Conservation (phyloP, 441 rosid species). For the Arabidopsis lyrata region DNA sequence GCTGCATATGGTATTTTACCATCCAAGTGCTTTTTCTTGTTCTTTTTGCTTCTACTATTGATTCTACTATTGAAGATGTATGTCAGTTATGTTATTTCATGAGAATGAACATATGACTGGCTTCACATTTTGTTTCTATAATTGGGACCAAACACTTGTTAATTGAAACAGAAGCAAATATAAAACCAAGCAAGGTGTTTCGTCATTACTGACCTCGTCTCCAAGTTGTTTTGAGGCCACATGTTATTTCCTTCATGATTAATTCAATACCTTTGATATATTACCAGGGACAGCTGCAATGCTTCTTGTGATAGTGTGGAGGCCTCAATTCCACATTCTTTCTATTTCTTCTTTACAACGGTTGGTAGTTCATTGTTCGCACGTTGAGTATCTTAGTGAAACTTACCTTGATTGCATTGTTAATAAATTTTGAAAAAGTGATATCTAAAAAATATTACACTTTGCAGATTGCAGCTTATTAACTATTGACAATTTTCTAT, state of each 20-base stretch:
- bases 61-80: not conserved
- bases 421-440: constrained; percentile 8
- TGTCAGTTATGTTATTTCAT: not conserved
- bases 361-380: constrained; percentile 47
- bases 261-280: constrained; percentile 1
- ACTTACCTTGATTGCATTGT: not conserved
- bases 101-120: constrained; percentile 3
- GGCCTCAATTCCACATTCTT: constrained; percentile 67
- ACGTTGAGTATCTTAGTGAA: constrained; percentile 3
- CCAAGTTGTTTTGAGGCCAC: too few species aligned
- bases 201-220: not conserved
- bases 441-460: not conserved
- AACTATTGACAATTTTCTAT: not conserved
- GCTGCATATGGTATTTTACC: constrained; percentile 73
- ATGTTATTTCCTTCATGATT: not conserved
- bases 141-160: not conserved
- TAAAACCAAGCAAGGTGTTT: not conserved
- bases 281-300: constrained; percentile 86
- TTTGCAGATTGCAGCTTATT: not conserved
- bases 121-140: not conserved
- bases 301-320: constrained; percentile 92
- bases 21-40: constrained; percentile 9
- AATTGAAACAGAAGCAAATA: not conserved
- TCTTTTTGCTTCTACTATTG: not conserved
- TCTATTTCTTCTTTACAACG: constrained; percentile 72